phyloP scores from a whole-genome alignment of 108 stramenopile genomes.

The Nannochloropsis oceanica region DNA sequence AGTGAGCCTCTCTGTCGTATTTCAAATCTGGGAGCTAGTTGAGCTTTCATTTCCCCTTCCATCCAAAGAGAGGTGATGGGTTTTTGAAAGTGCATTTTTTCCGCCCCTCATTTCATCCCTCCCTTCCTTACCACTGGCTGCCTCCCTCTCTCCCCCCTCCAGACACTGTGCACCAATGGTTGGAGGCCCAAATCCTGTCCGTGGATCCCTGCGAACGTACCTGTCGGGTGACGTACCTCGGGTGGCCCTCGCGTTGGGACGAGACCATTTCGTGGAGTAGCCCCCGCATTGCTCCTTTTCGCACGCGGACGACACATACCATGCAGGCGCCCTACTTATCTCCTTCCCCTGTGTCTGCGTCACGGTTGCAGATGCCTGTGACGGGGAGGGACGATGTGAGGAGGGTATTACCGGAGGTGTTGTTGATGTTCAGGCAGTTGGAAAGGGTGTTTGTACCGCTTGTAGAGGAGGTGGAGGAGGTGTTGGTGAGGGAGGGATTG shows the following conservation, averaged over 20 bases:
- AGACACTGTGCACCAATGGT: conserved; percentile 90
- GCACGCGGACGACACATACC: conserved; percentile 6
- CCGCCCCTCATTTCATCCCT: too few species aligned
- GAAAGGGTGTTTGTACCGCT: conserved; percentile 7
- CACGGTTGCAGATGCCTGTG: conserved; percentile 12
- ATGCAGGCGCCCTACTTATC: neutral
- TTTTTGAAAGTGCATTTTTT: too few species aligned
- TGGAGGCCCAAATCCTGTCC: conserved; percentile 86
- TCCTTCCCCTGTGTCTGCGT: conserved; percentile 7
- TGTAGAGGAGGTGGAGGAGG: conserved; percentile 6
- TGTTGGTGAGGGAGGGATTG: neutral
- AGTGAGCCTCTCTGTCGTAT: too few species aligned
- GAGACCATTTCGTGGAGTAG: conserved; percentile 30
- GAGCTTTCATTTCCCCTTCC: too few species aligned
- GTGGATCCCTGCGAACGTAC: conserved; percentile 45
- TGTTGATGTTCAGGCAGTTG: neutral
- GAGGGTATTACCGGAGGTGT: conserved; percentile 31
- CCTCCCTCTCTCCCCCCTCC: neutral
- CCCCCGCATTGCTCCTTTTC: conserved; percentile 10
- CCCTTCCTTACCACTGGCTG: neutral
- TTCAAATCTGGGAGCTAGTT: too few species aligned
- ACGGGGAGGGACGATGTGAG: conserved; percentile 33
- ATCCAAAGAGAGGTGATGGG: too few species aligned
- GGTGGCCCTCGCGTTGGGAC: conserved; percentile 96
- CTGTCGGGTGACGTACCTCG: conserved; percentile 83